Base-by-base conservation (phyloP, 2,329 filamentous ascomycete genomes). In the Diaporthe velutina region DNA sequence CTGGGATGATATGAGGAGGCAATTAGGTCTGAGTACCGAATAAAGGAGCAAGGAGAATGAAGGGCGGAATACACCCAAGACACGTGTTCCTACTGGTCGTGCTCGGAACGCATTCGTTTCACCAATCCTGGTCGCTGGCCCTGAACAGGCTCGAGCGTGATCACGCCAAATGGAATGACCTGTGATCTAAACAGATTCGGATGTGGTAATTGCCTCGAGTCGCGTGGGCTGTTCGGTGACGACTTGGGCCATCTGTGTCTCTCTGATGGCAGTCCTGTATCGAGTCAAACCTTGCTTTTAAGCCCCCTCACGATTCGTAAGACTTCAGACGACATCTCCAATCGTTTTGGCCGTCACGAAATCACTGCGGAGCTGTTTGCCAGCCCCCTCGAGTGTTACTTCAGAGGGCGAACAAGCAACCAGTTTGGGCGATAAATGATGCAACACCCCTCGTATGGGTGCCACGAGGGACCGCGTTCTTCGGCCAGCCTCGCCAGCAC, bases 1-100 rank as follows among this genome's bases (percentile, higher is more conserved):
- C 78, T 98, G 95, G 95, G 81, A 88, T 25, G 94, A 97, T 81
- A 81, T 95, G 75, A 90, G 92, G 81, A 85, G 82, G 75, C 80
- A 84, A 10, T 78, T 85, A 25, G 77, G 75, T 35, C 75, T 82
- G 17, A 38, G 13, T 64, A 30, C 19, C 28, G 8, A 52, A 72
- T 72, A 38, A 70, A 28, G 64, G 52, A 60, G 48, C 48, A 28
- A 68, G 22, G 33, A 38, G 45, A 54, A 54, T 25, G 48, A 54
- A 54, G 19, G 12, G n/a, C 64, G 48, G 33, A 68, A 54, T 68
- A 9, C 33, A 54, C 33, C 64, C 45, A 52, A 52, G 61, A 67
- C 45, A 52, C 25, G 30, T 30, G 40, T n/a, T 52, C n/a, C 22
- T 52, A 28, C 4, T 55, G 60, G 30, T 22, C 8, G 58, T 67